Base-by-base conservation (phyloP, 2,329 filamentous ascomycete genomes). In the Sporothrix phasma region DNA sequence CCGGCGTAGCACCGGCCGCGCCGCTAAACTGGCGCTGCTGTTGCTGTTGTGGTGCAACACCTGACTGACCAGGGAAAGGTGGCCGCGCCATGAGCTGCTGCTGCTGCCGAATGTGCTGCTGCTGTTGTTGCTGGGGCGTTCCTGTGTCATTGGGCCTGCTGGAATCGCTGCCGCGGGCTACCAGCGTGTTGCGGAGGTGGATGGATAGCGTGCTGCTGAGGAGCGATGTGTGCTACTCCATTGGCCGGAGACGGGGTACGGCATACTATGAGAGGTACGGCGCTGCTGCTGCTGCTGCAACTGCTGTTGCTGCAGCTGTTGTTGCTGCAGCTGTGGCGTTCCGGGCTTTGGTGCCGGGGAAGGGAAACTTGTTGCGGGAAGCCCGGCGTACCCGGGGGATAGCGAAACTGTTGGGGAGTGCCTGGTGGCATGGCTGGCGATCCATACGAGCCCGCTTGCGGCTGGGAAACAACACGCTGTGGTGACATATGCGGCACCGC, bases 201-300 rank as follows among this genome's bases (percentile, higher is more conserved):
- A 29, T 63, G 65, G 70, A 79, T 77, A 26, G 75, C 77, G 34
- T 78, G 73, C 39, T 74, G 79, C 41, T 79, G 73, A 26, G 74
- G 73, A 5, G 75, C 34, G 6, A 78, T 72, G 22, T 70, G 71
- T 10, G 71, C 73, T 15, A 71, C 72, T 2, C 80, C 81, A 56
- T 83, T 83, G 0, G 77, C 69, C 43, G 78, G 78, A 74, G 0
- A 77, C 74, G 15, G 76, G 72, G 59, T 69, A 74, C 0, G 60
- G 41, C 49, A 62, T 45, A 17, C 58, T 26, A 10, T 66, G 65
- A 11, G 65, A 58, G 5, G 45, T 19, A 15, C 49, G 58, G 7
- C 58, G 62, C n/a, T 66, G 73, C 61, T 76, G 77, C 29, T 74
- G 72, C 61, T 64, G 64, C 6, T 69, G 69, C n/a, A 34, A 4